These are phyloP conservation scores for Erythrophleum ivorense DNA, from an alignment of 331 rosid species.

Conservation along the genomic window DNA sequence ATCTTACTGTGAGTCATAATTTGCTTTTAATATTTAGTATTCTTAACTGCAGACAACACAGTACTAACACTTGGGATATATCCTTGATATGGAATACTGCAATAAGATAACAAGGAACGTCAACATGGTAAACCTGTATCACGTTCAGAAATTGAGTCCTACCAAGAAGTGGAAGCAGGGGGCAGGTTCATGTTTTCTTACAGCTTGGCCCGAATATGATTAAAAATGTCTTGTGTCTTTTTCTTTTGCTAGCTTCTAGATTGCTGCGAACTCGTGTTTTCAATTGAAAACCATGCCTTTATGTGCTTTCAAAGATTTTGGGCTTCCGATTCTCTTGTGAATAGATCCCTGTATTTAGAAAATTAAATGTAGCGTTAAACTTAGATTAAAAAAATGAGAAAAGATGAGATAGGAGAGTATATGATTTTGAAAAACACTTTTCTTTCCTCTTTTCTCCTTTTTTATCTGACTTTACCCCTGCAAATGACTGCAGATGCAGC, in stretches of 20 bases:
- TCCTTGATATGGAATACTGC: not conserved
- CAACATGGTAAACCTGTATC: slow-evolving; percentile 19
- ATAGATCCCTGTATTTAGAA: too few species aligned
- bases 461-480: too few species aligned
- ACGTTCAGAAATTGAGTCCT: not conserved
- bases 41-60: not conserved
- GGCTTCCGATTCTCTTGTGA: too few species aligned
- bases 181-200: not conserved
- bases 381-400: too few species aligned
- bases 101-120: not conserved
- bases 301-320: too few species aligned
- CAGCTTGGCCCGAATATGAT: slow-evolving; percentile 15
- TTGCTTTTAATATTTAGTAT: not conserved
- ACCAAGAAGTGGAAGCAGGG: not conserved
- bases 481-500: too few species aligned
- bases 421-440: too few species aligned
- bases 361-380: too few species aligned
- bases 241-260: not conserved
- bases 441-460: too few species aligned
- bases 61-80: not conserved
- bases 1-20: not conserved
- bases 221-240: not conserved
- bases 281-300: not conserved
- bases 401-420: too few species aligned
- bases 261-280: not conserved